Percentiles rank a stretch among this genome's conserved stretches.
Conservation (phyloP, 768 basidiomycete genomes). For the Kwoniella bestiolae region DNA sequence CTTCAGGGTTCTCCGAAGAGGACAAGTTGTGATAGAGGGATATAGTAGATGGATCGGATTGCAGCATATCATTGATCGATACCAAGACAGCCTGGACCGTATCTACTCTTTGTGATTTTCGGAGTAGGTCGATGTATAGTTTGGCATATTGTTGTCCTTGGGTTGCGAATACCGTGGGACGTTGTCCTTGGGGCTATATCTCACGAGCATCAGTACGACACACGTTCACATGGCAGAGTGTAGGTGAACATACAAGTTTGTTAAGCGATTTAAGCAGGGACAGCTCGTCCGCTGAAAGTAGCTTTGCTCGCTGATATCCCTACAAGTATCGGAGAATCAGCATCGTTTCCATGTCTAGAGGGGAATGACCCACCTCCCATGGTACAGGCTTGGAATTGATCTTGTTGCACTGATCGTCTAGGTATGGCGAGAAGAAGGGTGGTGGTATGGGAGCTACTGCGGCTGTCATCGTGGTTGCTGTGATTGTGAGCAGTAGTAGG, state of each 20-base stretch:
- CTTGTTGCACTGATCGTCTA: constrained; percentile 85
- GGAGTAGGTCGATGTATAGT: constrained; percentile 87
- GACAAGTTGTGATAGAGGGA: constrained; percentile 51
- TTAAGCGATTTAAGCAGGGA: constrained; percentile 87
- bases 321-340: constrained; percentile 50
- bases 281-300: constrained; percentile 85
- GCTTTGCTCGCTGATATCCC: constrained; percentile 93
- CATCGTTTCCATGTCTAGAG: not conserved
- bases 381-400: constrained; percentile 88
- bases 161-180: constrained; percentile 74
- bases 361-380: constrained; percentile 77
- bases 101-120: constrained; percentile 81
- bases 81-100: constrained; percentile 71
- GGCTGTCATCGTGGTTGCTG: constrained; percentile 30
- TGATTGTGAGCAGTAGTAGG: too few species aligned
- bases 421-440: constrained; percentile 64
- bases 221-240: not conserved
- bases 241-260: constrained; percentile 62
- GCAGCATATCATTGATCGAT: constrained; percentile 78
- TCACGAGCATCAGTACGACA: not conserved
- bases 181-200: constrained; percentile 44
- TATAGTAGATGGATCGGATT: constrained; percentile 42
- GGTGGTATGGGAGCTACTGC: constrained; percentile 51
- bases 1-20: constrained; percentile 32
- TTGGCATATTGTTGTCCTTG: constrained; percentile 81